Percentiles rank a stretch among this genome's conserved stretches.
phyloP scores from a whole-genome alignment of 148 eudicot genomes.

The Silene uniflora region DNA sequence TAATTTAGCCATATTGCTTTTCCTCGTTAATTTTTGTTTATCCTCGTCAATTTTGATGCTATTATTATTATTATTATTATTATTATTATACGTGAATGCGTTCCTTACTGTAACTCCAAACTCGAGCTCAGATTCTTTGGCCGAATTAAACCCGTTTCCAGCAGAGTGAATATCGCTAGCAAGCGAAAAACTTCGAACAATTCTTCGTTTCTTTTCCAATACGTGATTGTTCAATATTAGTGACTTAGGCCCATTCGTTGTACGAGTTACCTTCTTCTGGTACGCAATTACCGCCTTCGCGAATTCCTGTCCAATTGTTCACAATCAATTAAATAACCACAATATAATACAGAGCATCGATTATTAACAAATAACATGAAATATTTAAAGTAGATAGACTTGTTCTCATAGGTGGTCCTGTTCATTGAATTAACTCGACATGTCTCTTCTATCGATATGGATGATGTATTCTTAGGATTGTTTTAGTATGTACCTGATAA shows the following conservation, averaged over 20 bases:
- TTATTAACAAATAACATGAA: no score
- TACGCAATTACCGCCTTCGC: slow-evolving; percentile 70
- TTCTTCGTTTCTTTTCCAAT: slow-evolving; percentile 55
- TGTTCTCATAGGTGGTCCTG: no score
- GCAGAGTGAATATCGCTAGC: slow-evolving; percentile 49
- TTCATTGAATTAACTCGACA: no score
- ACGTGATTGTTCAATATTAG: slow-evolving; percentile 44
- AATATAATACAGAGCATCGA: no score
- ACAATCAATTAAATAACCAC: no score
- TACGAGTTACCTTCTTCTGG: slow-evolving; percentile 46
- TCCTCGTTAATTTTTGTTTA: slow-evolving; percentile 48
- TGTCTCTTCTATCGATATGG: no score
- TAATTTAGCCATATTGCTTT: slow-evolving; percentile 53
- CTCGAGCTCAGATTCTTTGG: slow-evolving; percentile 47
- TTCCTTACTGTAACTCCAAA: no score
- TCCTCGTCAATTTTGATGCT: slow-evolving; percentile 49
- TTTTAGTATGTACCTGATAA: slow-evolving; percentile 46
- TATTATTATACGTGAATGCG: no score
- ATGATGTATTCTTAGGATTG: no score
- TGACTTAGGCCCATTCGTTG: slow-evolving; percentile 34
- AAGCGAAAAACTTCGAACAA: slow-evolving; percentile 59
- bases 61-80: no score
- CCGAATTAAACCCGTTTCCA: slow-evolving; percentile 24
- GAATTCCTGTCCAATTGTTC: slow-evolving; percentile 47
- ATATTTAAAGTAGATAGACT: no score